These are phyloP conservation scores for Cenchrus purpureus DNA, from an alignment of 176 grass and related monocot species.

Conservation along the genomic window DNA sequence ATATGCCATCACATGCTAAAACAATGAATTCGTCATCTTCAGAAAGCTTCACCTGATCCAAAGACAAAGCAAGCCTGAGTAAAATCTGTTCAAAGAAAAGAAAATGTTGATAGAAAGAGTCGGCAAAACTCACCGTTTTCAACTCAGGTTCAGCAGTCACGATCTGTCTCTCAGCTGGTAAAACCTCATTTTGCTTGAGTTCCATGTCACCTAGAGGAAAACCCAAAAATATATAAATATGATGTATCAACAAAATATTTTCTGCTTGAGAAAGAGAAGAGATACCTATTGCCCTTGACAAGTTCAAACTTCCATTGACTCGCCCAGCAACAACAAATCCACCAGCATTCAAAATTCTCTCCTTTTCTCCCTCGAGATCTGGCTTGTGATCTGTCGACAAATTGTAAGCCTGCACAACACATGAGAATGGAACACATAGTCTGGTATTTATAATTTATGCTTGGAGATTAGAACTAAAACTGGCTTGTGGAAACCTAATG, in stretches of 20 bases:
- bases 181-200: slow-evolving; percentile 79
- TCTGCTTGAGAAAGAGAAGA: not conserved
- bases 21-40: slow-evolving; percentile 94
- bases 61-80: slow-evolving; percentile 29
- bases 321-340: slow-evolving; percentile 85
- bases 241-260: slow-evolving; percentile 2
- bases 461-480: slow-evolving; percentile 24
- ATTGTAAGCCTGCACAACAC: slow-evolving; percentile 66
- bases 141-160: slow-evolving; percentile 84
- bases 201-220: slow-evolving; percentile 83
- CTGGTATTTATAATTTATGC: slow-evolving; percentile 23
- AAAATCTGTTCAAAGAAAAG: slow-evolving; percentile 19
- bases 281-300: slow-evolving; percentile 86
- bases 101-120: slow-evolving; percentile 18
- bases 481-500: not conserved
- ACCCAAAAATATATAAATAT: slow-evolving; percentile 26
- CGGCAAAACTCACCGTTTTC: slow-evolving; percentile 64
- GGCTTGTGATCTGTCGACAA: slow-evolving; percentile 97
- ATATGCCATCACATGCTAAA: slow-evolving; percentile 94
- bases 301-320: slow-evolving; percentile 92
- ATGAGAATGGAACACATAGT: slow-evolving; percentile 17
- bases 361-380: slow-evolving; percentile 76
- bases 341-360: slow-evolving; percentile 81
- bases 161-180: slow-evolving; percentile 87
- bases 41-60: slow-evolving; percentile 72